A percentile compares a stretch with the other conserved stretches of the same genome.
Conservation (phyloP, 345 rosid genomes). For the Mangifera indica region DNA sequence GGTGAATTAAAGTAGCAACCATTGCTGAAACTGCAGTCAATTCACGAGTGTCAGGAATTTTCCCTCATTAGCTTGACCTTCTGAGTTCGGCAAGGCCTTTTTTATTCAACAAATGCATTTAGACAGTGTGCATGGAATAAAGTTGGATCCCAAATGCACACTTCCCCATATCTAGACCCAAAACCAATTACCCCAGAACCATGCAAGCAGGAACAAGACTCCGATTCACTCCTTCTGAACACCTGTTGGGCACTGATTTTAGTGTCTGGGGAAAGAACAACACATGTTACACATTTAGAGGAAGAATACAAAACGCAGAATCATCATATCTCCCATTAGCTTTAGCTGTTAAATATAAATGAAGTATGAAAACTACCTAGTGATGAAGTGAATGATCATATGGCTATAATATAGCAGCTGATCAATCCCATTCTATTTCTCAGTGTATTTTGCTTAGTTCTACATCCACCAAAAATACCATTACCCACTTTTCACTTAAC, state of each 20-base stretch:
- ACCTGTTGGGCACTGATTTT: neutral
- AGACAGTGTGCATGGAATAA: constrained; percentile 34
- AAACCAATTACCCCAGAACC: constrained; percentile 4
- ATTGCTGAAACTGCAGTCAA: no score
- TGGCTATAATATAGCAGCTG: neutral
- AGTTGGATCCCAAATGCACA: constrained; percentile 37
- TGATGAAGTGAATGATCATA: neutral
- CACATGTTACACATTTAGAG: constrained; percentile 22
- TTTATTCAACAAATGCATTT: constrained; percentile 33
- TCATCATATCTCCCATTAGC: constrained; percentile 20
- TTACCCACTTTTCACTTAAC: constrained; percentile 5
- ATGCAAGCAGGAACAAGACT: neutral
- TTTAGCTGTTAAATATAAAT: neutral
- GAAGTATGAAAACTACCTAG: neutral
- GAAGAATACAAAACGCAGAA: neutral
- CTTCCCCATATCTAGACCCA: constrained; percentile 17
- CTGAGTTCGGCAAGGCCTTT: neutral
- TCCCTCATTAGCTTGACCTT: neutral
- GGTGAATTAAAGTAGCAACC: neutral
- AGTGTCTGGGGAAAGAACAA: constrained; percentile 1
- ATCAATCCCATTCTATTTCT: constrained; percentile 5
- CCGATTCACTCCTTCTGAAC: constrained; percentile 2
- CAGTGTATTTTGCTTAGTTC: constrained; percentile 15
- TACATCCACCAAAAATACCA: constrained; percentile 8
- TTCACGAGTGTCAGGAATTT: neutral